Evolutionary conservation across 1,284 basidiomycete genomes (phyloP).

Genomic region (Coriolopsis trogii): DNA sequence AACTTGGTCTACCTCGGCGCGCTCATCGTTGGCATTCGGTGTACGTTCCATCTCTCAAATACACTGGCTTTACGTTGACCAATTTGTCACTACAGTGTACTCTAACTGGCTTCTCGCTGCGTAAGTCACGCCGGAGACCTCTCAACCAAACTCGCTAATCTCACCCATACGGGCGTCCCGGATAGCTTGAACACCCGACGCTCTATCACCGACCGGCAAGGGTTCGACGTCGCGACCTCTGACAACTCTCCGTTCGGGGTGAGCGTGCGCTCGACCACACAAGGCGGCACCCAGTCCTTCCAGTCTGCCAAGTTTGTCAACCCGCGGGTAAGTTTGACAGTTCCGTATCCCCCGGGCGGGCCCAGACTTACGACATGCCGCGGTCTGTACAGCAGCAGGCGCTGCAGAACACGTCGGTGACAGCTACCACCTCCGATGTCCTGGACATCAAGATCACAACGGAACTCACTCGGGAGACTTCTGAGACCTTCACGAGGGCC

Average conservation of each 20-base stretch:
- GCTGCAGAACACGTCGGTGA: neutral
- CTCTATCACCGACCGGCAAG: neutral
- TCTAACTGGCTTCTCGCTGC: conserved; percentile 1
- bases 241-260: conserved; percentile 2
- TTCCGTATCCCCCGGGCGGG: neutral
- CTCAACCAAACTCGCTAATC: neutral
- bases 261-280: neutral
- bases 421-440: neutral
- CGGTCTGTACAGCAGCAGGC: neutral
- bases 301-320: neutral
- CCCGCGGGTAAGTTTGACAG: neutral
- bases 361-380: neutral
- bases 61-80: neutral
- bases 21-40: neutral
- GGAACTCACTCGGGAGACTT: too few species aligned
- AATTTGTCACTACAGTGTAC: neutral
- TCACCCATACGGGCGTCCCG: neutral
- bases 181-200: conserved; percentile 1
- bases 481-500: neutral
- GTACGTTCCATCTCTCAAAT: neutral
- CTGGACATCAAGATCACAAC: neutral
- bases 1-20: conserved; percentile 1
- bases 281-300: neutral
- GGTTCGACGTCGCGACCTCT: neutral
- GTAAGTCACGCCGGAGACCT: neutral